Conservation (phyloP, 306 rosid species). For the Ochetophila trinervis region DNA sequence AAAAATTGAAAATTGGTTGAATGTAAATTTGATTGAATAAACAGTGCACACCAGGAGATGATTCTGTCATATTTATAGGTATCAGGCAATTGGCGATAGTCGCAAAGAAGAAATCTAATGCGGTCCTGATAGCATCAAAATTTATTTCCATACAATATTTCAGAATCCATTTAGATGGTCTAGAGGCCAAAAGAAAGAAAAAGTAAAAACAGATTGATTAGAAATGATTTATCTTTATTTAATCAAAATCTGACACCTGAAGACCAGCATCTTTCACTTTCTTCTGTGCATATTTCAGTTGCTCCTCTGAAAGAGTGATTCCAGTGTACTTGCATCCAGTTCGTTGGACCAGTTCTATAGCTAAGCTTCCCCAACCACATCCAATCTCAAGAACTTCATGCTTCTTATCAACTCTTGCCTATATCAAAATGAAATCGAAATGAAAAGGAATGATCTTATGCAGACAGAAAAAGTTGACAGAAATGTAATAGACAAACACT, state of each 20-base stretch:
- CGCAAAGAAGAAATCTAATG: constrained; percentile 68
- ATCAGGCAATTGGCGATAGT: constrained; percentile 72
- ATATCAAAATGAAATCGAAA: constrained; percentile 4
- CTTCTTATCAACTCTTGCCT: constrained; percentile 60
- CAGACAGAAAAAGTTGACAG: neutral
- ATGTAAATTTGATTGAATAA: constrained; percentile 1
- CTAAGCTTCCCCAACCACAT: constrained; percentile 92
- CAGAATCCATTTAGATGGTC: neutral
- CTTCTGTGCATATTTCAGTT: constrained; percentile 64
- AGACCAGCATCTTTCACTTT: constrained; percentile 72
- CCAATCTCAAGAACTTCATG: constrained; percentile 91
- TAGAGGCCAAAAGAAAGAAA: too few relatives aligned
- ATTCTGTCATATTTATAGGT: constrained; percentile 63
- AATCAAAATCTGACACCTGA: constrained; percentile 43
- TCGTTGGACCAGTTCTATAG: constrained; percentile 69
- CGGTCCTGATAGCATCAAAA: constrained; percentile 42
- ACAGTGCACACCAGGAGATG: constrained; percentile 67
- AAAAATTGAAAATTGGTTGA: too few relatives aligned
- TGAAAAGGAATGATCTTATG: neutral
- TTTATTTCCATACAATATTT: neutral
- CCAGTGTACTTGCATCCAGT: constrained; percentile 88
- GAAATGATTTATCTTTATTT: too few relatives aligned
- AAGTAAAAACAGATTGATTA: neutral
- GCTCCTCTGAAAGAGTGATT: constrained; percentile 77
- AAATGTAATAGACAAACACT: neutral